Percentiles rank a stretch among this genome's conserved stretches.
Evolutionary conservation across 1,284 basidiomycete species (phyloP).

Genomic region (Irpex sp.): DNA sequence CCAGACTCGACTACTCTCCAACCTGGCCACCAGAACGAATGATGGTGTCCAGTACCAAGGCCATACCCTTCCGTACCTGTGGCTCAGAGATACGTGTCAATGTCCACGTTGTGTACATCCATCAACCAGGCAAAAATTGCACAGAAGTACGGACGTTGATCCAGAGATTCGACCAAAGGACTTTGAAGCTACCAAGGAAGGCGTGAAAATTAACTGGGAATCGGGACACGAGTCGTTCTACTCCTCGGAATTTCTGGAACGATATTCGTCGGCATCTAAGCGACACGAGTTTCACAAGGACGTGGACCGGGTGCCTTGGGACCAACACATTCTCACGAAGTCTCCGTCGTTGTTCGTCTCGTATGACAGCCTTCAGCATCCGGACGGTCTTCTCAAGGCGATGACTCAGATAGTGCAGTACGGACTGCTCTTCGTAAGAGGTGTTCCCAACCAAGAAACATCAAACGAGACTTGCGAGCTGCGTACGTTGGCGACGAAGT

Average conservation of each 20-base stretch:
- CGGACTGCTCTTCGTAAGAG: slow-evolving; percentile 52
- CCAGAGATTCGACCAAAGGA: slow-evolving; percentile 33
- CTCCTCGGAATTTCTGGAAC: slow-evolving; percentile 41
- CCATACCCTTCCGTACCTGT: slow-evolving; percentile 26
- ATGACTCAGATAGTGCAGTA: slow-evolving; percentile 51
- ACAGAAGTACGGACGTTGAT: slow-evolving; percentile 63
- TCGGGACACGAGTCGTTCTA: slow-evolving; percentile 57
- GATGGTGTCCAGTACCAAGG: slow-evolving; percentile 16
- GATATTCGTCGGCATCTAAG: slow-evolving; percentile 22
- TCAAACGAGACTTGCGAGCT: slow-evolving; percentile 61
- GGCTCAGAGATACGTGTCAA: slow-evolving; percentile 54
- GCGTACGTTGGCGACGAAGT: slow-evolving; percentile 51
- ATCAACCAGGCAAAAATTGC: slow-evolving; percentile 57
- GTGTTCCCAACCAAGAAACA: slow-evolving; percentile 52
- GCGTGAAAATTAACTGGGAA: slow-evolving; percentile 50
- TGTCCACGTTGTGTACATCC: slow-evolving; percentile 49
- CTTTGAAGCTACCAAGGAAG: slow-evolving; percentile 31
- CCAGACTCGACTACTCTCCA: neutral
- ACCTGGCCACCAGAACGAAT: neutral
- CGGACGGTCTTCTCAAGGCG: slow-evolving; percentile 40
- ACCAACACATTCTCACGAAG: slow-evolving; percentile 28
- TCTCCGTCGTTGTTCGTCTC: slow-evolving; percentile 42
- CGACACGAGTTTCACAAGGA: slow-evolving; percentile 37
- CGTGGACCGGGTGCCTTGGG: slow-evolving; percentile 31
- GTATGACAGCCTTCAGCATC: slow-evolving; percentile 38